Percentiles rank a stretch among this genome's conserved stretches.
phyloP scores from a whole-genome alignment of 2,329 filamentous ascomycete genomes.

The Salinomyces thailandicus region DNA sequence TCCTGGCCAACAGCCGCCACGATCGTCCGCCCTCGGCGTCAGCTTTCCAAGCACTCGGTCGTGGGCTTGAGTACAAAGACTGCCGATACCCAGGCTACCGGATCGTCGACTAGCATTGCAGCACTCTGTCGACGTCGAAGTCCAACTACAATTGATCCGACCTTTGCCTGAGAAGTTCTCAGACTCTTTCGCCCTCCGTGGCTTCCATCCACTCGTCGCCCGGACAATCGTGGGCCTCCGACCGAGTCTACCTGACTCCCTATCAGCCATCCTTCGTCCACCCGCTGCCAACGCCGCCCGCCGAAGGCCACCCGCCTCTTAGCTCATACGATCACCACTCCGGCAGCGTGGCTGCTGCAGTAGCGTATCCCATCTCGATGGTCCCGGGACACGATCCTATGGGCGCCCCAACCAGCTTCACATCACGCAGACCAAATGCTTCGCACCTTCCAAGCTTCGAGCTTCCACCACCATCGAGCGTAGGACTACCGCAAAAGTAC shows the following conservation, averaged over 20 bases:
- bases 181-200: slow-evolving; percentile 20
- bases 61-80: slow-evolving; percentile 28
- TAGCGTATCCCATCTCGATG: slow-evolving; percentile 50
- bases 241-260: slow-evolving; percentile 15
- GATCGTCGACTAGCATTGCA: slow-evolving; percentile 18
- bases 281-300: slow-evolving; percentile 22
- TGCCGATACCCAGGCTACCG: slow-evolving; percentile 22
- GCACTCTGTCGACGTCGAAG: slow-evolving; percentile 15
- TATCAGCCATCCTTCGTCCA: slow-evolving; percentile 15
- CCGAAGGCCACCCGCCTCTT: slow-evolving; percentile 20
- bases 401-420: slow-evolving; percentile 55
- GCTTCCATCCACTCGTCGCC: slow-evolving; percentile 22
- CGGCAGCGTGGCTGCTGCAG: slow-evolving; percentile 53
- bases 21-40: slow-evolving; percentile 16
- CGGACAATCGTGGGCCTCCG: slow-evolving; percentile 19
- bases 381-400: slow-evolving; percentile 51
- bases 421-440: slow-evolving; percentile 59
- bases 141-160: slow-evolving; percentile 4
- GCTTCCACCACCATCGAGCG: slow-evolving; percentile 52
- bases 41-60: slow-evolving; percentile 18
- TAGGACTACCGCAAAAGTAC: slow-evolving; percentile 41
- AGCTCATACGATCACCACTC: slow-evolving; percentile 27
- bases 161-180: slow-evolving; percentile 8
- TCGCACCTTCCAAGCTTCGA: slow-evolving; percentile 59
- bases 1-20: slow-evolving; percentile 11